A percentile compares a stretch with the other conserved stretches of the same genome.
Evolutionary conservation across 768 basidiomycete species (phyloP).

Genomic region (Hypholoma fasciculare): DNA sequence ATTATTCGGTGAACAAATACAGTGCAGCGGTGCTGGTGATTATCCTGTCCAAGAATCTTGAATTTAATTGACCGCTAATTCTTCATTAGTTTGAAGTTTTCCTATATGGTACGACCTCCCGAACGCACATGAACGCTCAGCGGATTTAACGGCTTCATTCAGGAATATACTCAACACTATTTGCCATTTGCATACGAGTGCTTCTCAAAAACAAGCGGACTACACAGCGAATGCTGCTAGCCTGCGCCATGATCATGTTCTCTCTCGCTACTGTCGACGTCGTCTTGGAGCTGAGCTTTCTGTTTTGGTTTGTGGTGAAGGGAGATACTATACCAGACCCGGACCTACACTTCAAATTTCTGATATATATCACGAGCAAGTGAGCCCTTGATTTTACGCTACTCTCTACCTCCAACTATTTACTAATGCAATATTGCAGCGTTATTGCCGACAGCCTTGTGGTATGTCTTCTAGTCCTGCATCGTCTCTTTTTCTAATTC

Average conservation of each 20-base stretch:
- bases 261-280: constrained; percentile 28
- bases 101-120: constrained; percentile 21
- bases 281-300: constrained; percentile 27
- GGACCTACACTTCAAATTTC: constrained; percentile 27
- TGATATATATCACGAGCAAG: constrained; percentile 33
- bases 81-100: constrained; percentile 22
- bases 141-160: neutral
- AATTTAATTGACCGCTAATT: too few relatives aligned
- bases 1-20: constrained; percentile 24
- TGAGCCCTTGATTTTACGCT: constrained; percentile 12
- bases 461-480: constrained; percentile 15
- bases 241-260: constrained; percentile 27
- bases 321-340: constrained; percentile 23
- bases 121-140: neutral
- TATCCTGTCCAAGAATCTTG: neutral
- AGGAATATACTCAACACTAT: constrained; percentile 30
- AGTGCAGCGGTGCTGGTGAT: constrained; percentile 24
- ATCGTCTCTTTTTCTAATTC: neutral
- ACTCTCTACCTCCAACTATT: neutral
- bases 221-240: constrained; percentile 23
- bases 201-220: constrained; percentile 25
- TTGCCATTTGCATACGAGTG: constrained; percentile 28
- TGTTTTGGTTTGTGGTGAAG: constrained; percentile 27
- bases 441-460: constrained; percentile 29
- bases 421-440: constrained; percentile 12